Percentiles rank a stretch among this genome's conserved stretches.
Conservation (phyloP, 2,329 filamentous ascomycete species). For the Fusarium solani-melongenae region DNA sequence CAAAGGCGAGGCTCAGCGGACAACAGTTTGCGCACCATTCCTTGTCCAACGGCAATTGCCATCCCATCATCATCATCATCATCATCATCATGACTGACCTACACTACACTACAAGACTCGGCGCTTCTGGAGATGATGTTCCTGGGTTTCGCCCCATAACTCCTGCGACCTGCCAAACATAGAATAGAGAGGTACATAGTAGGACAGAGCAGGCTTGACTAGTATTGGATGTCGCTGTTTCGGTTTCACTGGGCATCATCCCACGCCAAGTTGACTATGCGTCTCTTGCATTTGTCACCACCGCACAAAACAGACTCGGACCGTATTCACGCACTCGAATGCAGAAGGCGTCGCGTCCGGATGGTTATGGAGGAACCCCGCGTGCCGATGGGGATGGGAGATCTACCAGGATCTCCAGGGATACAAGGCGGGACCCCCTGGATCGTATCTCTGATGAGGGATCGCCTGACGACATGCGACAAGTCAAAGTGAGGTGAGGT, state of each 20-base stretch:
- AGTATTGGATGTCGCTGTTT: conserved; percentile 26
- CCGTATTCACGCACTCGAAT: not conserved
- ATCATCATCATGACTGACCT: not conserved
- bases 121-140: conserved; percentile 18
- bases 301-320: not conserved
- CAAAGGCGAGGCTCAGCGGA: conserved; percentile 31
- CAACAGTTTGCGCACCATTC: conserved; percentile 16
- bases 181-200: conserved; percentile 8
- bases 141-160: conserved; percentile 18
- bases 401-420: conserved; percentile 25
- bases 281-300: not conserved
- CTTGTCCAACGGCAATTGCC: conserved; percentile 16
- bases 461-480: conserved; percentile 30
- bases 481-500: not conserved
- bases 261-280: conserved; percentile 2
- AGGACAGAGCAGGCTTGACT: conserved; percentile 1
- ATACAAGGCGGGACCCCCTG: conserved; percentile 15
- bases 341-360: not conserved
- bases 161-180: conserved; percentile 33
- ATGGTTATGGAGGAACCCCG: conserved; percentile 22
- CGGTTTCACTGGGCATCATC: conserved; percentile 25
- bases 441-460: conserved; percentile 25
- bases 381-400: conserved; percentile 1
- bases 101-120: conserved; percentile 17
- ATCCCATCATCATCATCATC: not conserved